Percentiles rank a stretch among this genome's conserved stretches.
These are phyloP conservation scores for Rhodotorula taiwanensis DNA, from an alignment of 768 basidiomycete species.

Conservation along the genomic window DNA sequence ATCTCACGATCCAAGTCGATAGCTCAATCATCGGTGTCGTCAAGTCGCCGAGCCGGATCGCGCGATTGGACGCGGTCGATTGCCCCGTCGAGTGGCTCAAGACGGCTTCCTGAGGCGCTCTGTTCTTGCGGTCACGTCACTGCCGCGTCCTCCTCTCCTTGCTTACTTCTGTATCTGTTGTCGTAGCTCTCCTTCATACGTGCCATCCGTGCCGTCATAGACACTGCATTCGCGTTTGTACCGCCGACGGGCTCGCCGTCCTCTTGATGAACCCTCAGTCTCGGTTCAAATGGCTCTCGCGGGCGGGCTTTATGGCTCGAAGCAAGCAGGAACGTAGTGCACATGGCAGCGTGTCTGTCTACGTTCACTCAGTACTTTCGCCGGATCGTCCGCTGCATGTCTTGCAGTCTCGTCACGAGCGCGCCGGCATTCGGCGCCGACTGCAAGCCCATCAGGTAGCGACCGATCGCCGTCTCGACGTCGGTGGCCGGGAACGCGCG, in stretches of 20 bases:
- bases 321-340: too few species aligned
- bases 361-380: conserved; percentile 30
- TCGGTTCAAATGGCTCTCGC: too few species aligned
- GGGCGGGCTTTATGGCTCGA: too few species aligned
- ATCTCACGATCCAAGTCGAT: conserved; percentile 20
- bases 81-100: conserved; percentile 26
- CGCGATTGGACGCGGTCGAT: conserved; percentile 1
- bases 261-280: too few species aligned
- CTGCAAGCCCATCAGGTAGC: conserved; percentile 30
- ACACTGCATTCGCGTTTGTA: too few species aligned
- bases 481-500: conserved; percentile 43
- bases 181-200: too few species aligned
- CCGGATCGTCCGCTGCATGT: conserved; percentile 29
- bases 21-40: conserved; percentile 14
- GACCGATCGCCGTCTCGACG: conserved; percentile 37
- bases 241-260: too few species aligned
- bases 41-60: neutral
- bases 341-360: too few species aligned
- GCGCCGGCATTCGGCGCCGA: conserved; percentile 3
- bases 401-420: conserved; percentile 19
- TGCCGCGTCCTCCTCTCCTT: neutral
- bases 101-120: neutral
- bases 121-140: neutral
- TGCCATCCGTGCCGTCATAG: too few species aligned
- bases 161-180: neutral